phyloP scores from a whole-genome alignment of 495 filamentous ascomycete species.

The Trichoderma orchidacearum region DNA sequence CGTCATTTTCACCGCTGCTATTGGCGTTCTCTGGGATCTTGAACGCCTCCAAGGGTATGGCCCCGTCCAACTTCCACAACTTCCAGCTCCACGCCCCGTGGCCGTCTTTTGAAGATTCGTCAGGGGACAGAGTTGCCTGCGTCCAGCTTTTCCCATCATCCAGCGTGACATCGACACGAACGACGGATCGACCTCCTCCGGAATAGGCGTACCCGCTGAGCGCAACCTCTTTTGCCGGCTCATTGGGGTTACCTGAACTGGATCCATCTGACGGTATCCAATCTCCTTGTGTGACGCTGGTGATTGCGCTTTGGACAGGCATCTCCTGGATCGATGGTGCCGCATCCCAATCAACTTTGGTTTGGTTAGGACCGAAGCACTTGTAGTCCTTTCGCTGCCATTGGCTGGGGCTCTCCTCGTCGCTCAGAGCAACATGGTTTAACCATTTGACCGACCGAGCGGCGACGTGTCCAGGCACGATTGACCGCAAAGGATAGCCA shows the following conservation, averaged over 20 bases:
- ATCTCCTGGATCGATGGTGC: conserved; percentile 44
- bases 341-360: conserved; percentile 40
- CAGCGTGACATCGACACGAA: conserved; percentile 41
- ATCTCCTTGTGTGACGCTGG: conserved; percentile 21
- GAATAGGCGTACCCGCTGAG: conserved; percentile 40
- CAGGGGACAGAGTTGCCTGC: conserved; percentile 32
- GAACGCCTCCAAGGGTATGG: neutral
- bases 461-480: conserved; percentile 48
- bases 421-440: conserved; percentile 40
- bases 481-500: conserved; percentile 44
- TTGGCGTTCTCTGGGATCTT: neutral
- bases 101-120: conserved; percentile 13
- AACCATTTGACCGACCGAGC: conserved; percentile 56
- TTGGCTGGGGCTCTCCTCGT: conserved; percentile 41
- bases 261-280: conserved; percentile 25
- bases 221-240: neutral
- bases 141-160: conserved; percentile 42
- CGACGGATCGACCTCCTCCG: conserved; percentile 40
- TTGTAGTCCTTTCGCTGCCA: conserved; percentile 56
- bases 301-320: conserved; percentile 43
- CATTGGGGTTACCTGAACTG: neutral
- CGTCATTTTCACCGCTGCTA: neutral
- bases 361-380: conserved; percentile 42
- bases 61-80: conserved; percentile 30
- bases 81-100: conserved; percentile 42